Percentiles rank a stretch among this genome's conserved stretches.
Evolutionary conservation across 129 eudicot species (phyloP).

Genomic region (sunflower (Helianthus annuus)): DNA sequence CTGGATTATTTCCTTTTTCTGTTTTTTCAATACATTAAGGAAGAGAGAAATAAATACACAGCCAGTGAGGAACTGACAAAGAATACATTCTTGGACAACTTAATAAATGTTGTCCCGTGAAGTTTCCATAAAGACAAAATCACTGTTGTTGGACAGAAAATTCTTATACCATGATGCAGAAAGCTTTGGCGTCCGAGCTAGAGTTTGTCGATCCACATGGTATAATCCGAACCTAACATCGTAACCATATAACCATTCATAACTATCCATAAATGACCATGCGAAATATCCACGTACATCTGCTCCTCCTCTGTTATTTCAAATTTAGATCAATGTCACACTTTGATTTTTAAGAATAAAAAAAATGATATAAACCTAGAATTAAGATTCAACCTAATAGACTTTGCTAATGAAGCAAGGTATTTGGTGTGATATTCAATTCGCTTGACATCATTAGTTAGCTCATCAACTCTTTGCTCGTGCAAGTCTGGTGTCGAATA

Average conservation of each 20-base stretch:
- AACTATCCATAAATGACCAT: conserved; percentile 76
- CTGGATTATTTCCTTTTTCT: no score
- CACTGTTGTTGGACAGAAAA: conserved; percentile 44
- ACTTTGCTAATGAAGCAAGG: conserved; percentile 54
- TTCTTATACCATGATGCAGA: conserved; percentile 65
- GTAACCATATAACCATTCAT: conserved; percentile 67
- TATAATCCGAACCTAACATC: conserved; percentile 53
- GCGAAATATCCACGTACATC: conserved; percentile 75
- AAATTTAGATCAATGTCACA: neutral
- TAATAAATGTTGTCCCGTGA: neutral
- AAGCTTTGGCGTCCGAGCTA: conserved; percentile 56
- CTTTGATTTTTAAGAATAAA: neutral
- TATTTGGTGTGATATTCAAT: conserved; percentile 50
- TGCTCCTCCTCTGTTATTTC: conserved; percentile 55
- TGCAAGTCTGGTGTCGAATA: conserved; percentile 41
- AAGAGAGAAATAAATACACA: no score
- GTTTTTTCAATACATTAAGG: no score
- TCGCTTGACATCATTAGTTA: conserved; percentile 47
- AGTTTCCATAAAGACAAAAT: conserved; percentile 1
- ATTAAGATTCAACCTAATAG: conserved; percentile 52
- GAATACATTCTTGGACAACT: no score
- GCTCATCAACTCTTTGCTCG: conserved; percentile 27
- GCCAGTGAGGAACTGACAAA: no score
- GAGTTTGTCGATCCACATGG: conserved; percentile 48
- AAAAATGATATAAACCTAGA: neutral